A percentile compares a stretch with the other conserved stretches of the same genome.
phyloP scores from a whole-genome alignment of 2,329 filamentous ascomycete genomes.

The Aspergillus sp. region DNA sequence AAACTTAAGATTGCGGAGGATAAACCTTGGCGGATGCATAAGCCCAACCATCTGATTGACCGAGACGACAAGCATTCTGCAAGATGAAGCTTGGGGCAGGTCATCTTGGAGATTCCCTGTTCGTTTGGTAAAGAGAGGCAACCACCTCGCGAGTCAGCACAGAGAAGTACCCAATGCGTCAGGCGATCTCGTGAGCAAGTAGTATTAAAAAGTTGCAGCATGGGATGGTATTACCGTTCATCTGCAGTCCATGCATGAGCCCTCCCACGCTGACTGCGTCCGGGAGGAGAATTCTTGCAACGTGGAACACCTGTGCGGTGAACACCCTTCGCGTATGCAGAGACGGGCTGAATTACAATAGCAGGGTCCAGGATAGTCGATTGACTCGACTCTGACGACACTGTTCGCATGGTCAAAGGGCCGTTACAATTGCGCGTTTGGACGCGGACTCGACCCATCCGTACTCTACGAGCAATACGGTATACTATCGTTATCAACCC shows the following conservation, averaged over 20 bases:
- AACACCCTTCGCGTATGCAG: neutral
- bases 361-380: neutral
- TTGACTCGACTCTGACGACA: neutral
- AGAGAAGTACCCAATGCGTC: neutral
- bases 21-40: conserved; percentile 12
- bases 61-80: conserved; percentile 20
- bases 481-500: too few species aligned
- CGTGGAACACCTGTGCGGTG: conserved; percentile 8
- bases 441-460: too few species aligned
- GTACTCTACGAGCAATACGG: too few species aligned
- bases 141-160: neutral
- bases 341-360: neutral
- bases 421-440: too few species aligned
- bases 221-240: conserved; percentile 7
- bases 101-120: conserved; percentile 9
- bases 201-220: neutral
- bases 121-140: neutral
- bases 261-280: conserved; percentile 2
- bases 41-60: conserved; percentile 10
- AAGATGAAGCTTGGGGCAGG: conserved; percentile 16
- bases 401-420: neutral
- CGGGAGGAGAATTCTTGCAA: conserved; percentile 11
- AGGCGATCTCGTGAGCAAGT: neutral
- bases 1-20: conserved; percentile 9
- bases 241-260: neutral